phyloP scores from a whole-genome alignment of 495 filamentous ascomycete species.

The Xylaria flabelliformis region DNA sequence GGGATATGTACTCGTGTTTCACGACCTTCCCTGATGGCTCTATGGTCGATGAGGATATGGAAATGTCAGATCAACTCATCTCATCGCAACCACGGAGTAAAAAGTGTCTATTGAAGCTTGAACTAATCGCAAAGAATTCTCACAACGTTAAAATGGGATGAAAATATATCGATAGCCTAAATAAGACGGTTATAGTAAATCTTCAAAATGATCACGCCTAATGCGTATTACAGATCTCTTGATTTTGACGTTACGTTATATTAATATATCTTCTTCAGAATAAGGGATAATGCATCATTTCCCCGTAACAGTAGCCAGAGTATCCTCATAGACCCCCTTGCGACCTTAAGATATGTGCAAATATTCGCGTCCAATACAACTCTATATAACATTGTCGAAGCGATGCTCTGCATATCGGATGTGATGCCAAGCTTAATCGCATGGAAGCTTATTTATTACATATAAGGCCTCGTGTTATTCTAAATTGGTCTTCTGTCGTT shows the following conservation, averaged over 20 bases:
- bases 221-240: not conserved
- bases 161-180: not conserved
- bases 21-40: conserved; percentile 57
- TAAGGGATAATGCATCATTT: not conserved
- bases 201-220: not conserved
- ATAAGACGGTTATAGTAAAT: not conserved
- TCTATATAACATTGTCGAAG: not conserved
- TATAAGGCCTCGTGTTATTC: not conserved
- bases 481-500: not conserved
- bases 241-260: not conserved
- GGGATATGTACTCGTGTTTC: conserved; percentile 63
- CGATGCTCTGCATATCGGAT: not conserved
- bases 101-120: conserved; percentile 56
- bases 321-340: not conserved
- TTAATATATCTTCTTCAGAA: not conserved
- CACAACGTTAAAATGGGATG: not conserved
- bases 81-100: conserved; percentile 62
- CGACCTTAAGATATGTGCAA: not conserved
- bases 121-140: conserved; percentile 29
- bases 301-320: not conserved
- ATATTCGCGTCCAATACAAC: not conserved
- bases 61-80: conserved; percentile 67
- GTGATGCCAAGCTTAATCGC: not conserved
- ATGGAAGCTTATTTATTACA: not conserved
- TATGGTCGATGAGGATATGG: conserved; percentile 60